Conservation (phyloP, 495 filamentous ascomycete genomes). For the Penicillium paxilli region DNA sequence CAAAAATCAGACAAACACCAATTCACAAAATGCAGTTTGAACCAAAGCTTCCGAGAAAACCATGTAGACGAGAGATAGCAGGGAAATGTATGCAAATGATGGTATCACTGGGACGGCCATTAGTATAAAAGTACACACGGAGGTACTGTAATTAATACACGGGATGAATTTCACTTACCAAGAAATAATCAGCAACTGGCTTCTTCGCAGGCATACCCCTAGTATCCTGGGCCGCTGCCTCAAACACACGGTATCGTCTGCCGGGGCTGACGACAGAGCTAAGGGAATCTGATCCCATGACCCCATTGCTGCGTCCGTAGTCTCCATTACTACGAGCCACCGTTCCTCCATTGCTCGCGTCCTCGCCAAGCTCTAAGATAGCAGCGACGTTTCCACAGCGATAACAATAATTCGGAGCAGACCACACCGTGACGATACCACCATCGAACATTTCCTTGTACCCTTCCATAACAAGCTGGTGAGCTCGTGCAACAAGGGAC, state of each 20-base stretch:
- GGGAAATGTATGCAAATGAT: slow-evolving; percentile 12
- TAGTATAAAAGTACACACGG: slow-evolving; percentile 1
- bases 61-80: slow-evolving; percentile 16
- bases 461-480: slow-evolving; percentile 98
- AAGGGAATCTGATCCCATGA: slow-evolving; percentile 18
- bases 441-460: slow-evolving; percentile 99
- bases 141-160: background rate
- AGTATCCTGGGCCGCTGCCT: slow-evolving; percentile 93
- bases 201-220: slow-evolving; percentile 99
- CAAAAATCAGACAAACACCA: slow-evolving; percentile 21
- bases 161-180: slow-evolving; percentile 44
- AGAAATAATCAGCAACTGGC: slow-evolving; percentile 95
- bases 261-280: slow-evolving; percentile 70
- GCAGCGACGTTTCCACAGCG: slow-evolving; percentile 96
- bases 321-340: slow-evolving; percentile 81
- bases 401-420: slow-evolving; percentile 97
- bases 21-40: slow-evolving; percentile 21
- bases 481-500: slow-evolving; percentile 86
- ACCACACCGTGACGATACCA: slow-evolving; percentile 95
- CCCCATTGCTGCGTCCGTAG: slow-evolving; percentile 56
- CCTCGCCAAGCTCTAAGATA: slow-evolving; percentile 89
- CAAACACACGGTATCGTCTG: slow-evolving; percentile 91
- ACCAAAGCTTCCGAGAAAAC: slow-evolving; percentile 10
- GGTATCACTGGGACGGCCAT: slow-evolving; percentile 23
- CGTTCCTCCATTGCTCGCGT: slow-evolving; percentile 72